Conservation (phyloP, 139 green algal species). For the Chlorella sp. region DNA sequence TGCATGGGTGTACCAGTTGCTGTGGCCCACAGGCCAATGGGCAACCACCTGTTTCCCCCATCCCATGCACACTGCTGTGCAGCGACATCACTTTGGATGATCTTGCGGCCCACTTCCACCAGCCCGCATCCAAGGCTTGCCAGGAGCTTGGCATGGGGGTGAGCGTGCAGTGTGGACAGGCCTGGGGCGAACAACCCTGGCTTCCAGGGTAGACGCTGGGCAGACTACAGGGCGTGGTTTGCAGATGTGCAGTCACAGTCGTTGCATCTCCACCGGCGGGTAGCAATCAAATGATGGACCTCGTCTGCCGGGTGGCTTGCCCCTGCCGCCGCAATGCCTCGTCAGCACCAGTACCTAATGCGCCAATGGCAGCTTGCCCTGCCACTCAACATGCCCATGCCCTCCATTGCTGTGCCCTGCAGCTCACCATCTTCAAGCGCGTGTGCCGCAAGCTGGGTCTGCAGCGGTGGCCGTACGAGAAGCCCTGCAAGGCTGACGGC, state of each 20-base stretch:
- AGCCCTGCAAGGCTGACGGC: neutral
- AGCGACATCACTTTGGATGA: constrained; percentile 13
- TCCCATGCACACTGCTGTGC: neutral
- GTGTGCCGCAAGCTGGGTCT: constrained; percentile 29
- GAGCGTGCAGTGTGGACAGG: neutral
- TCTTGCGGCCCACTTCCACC: constrained; percentile 19
- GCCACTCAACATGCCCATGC: neutral
- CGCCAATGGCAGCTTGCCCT: too few species aligned
- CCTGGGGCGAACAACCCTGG: too few species aligned
- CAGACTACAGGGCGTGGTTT: too few species aligned
- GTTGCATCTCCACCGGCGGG: too few species aligned
- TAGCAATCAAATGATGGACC: too few species aligned
- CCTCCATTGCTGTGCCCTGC: neutral
- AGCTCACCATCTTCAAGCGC: constrained; percentile 33
- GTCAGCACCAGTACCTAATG: too few species aligned
- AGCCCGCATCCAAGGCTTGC: constrained; percentile 12
- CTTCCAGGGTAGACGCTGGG: too few species aligned
- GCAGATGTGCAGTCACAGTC: too few species aligned
- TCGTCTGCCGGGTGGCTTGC: too few species aligned
- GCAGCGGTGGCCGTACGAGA: constrained; percentile 35
- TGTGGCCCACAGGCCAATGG: too few species aligned
- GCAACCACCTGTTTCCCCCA: neutral
- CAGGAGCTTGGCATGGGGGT: constrained; percentile 34
- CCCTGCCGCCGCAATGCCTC: too few species aligned
- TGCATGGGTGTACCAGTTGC: too few species aligned